Evolutionary conservation across 768 basidiomycete genomes (phyloP).

Genomic region (Serendipita sp.): DNA sequence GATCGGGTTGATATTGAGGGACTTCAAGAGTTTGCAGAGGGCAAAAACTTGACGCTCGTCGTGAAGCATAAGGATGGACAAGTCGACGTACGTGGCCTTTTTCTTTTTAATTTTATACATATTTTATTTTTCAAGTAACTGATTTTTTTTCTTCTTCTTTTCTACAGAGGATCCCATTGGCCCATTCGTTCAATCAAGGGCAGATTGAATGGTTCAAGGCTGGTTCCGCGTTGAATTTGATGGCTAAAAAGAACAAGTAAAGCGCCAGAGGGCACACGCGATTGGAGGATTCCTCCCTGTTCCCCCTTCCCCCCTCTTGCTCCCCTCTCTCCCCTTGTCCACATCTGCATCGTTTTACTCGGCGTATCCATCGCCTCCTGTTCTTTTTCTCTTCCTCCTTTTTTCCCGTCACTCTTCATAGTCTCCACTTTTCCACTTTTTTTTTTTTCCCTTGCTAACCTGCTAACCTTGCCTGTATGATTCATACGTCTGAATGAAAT

Average conservation of each 20-base stretch:
- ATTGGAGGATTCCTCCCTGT: no score
- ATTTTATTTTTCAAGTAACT: constrained; percentile 12
- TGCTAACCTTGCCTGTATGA: no score
- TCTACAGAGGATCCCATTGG: constrained; percentile 51
- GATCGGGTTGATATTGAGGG: constrained; percentile 86
- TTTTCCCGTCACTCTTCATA: no score
- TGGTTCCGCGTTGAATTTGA: constrained; percentile 80
- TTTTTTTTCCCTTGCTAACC: no score
- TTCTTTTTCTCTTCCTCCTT: no score
- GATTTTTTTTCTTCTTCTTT: constrained; percentile 7
- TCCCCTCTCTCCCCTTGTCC: no score
- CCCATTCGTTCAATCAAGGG: constrained; percentile 92
- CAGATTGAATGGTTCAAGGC: constrained; percentile 99
- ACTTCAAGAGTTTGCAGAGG: constrained; percentile 75
- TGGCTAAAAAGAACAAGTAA: not conserved
- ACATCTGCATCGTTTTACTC: no score
- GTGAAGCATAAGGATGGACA: constrained; percentile 72
- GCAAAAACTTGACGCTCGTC: constrained; percentile 73
- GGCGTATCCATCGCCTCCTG: no score
- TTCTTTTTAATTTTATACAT: not conserved
- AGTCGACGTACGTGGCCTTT: constrained; percentile 35
- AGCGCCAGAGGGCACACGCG: not conserved
- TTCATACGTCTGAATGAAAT: no score
- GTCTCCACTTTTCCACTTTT: no score
- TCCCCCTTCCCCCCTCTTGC: no score